Conservation (phyloP, 257 asterid species). For the Solanum sitiens region DNA sequence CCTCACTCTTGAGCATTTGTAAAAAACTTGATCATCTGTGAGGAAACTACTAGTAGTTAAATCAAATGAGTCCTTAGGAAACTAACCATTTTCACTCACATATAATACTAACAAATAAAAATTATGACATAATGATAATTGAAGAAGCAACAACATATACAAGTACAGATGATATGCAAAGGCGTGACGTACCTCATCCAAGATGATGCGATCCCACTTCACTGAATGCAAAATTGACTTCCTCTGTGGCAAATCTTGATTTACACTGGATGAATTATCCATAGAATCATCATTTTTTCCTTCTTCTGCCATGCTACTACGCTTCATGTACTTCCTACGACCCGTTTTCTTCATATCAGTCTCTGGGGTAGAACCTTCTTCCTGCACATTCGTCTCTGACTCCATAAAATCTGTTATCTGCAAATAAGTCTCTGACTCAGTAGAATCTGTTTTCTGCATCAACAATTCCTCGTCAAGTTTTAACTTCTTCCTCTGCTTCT, state of each 20-base stretch:
- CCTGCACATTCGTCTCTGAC: slow-evolving; percentile 13
- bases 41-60: neutral
- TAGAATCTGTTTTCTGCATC: slow-evolving; percentile 16
- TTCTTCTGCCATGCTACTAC: slow-evolving; percentile 12
- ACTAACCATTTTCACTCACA: neutral
- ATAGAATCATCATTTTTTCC: slow-evolving; percentile 14
- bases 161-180: neutral
- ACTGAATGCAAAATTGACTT: slow-evolving; percentile 66
- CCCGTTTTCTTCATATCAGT: slow-evolving; percentile 12
- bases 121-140: neutral
- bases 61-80: neutral
- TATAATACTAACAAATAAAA: neutral
- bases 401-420: slow-evolving; percentile 11
- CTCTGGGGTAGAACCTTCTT: slow-evolving; percentile 11
- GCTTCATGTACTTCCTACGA: slow-evolving; percentile 6
- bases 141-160: neutral
- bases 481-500: slow-evolving; percentile 54
- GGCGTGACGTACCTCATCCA: slow-evolving; percentile 61
- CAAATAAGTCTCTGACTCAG: slow-evolving; percentile 9
- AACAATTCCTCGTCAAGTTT: neutral
- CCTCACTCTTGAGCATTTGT: neutral
- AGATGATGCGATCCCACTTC: slow-evolving; percentile 69
- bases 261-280: slow-evolving; percentile 18
- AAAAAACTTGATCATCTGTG: neutral
- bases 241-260: slow-evolving; percentile 12